These are phyloP conservation scores for Botryosphaeria dothidea DNA, from an alignment of 2,329 filamentous ascomycete species.

Conservation along the genomic window DNA sequence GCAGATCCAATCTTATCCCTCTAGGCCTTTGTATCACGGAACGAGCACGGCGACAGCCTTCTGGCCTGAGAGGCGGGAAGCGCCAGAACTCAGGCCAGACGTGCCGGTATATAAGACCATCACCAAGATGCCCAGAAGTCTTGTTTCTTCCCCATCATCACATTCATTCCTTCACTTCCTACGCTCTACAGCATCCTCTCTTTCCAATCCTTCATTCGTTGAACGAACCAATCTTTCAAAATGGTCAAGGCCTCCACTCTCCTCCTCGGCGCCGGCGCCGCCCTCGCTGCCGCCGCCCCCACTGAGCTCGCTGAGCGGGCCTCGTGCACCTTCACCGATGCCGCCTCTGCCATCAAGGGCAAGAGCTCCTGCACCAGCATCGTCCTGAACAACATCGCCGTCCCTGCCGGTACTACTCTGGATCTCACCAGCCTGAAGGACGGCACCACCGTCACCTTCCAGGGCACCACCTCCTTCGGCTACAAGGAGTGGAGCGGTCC, in stretches of 20 bases:
- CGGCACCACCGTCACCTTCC: slow-evolving; percentile 27
- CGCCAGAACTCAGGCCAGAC: neutral
- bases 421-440: slow-evolving; percentile 57
- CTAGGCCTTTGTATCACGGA: slow-evolving; percentile 3
- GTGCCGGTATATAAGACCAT: slow-evolving; percentile 3
- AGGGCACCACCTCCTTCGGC: slow-evolving; percentile 33
- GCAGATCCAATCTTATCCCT: slow-evolving; percentile 16
- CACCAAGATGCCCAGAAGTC: neutral
- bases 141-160: neutral
- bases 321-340: slow-evolving; percentile 23
- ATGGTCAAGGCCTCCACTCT: slow-evolving; percentile 18
- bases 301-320: neutral
- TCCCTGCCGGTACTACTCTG: slow-evolving; percentile 44
- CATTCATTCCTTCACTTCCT: slow-evolving; percentile 12
- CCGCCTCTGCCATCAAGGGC: slow-evolving; percentile 19
- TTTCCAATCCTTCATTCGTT: slow-evolving; percentile 15
- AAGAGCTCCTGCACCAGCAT: slow-evolving; percentile 20
- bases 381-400: slow-evolving; percentile 16
- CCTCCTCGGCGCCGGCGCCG: slow-evolving; percentile 20
- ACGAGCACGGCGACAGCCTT: neutral
- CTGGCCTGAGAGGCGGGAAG: too few relatives aligned
- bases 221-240: slow-evolving; percentile 16
- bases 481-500: slow-evolving; percentile 42
- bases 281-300: slow-evolving; percentile 15
- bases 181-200: slow-evolving; percentile 1